Conservation (phyloP, 129 eudicot genomes). For the Saposhnikovia divaricata region DNA sequence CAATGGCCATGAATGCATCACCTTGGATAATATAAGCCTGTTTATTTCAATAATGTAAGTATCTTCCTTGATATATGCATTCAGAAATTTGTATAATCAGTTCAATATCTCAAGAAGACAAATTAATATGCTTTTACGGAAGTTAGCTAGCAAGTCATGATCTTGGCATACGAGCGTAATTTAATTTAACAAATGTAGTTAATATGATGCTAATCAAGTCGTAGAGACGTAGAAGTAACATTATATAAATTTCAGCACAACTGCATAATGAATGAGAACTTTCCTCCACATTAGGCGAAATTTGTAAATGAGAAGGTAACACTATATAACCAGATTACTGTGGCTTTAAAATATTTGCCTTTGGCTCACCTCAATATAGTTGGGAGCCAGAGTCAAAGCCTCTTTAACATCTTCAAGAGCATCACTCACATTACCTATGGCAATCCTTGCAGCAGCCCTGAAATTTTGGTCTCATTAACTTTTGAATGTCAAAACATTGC, state of each 20-base stretch:
- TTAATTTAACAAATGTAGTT: background rate
- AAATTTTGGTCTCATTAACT: conserved; percentile 13
- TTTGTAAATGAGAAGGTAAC: background rate
- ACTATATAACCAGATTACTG: background rate
- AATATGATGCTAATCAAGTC: background rate
- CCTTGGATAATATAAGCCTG: conserved; percentile 82
- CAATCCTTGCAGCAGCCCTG: conserved; percentile 64
- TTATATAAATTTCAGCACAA: background rate
- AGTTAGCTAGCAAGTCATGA: background rate
- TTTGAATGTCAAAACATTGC: conserved; percentile 12
- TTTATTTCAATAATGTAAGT: conserved; percentile 2
- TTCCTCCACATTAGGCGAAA: background rate
- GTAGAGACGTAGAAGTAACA: background rate
- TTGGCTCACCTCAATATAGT: conserved; percentile 48
- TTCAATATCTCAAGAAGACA: background rate
- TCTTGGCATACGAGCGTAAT: background rate
- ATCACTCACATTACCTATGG: conserved; percentile 37
- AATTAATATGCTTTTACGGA: background rate
- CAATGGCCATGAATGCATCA: conserved; percentile 79
- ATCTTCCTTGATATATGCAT: background rate
- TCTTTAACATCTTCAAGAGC: conserved; percentile 80
- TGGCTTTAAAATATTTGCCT: background rate
- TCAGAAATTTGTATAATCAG: background rate
- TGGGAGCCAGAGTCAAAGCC: conserved; percentile 56
- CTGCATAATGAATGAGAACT: background rate